Evolutionary conservation across 768 basidiomycete genomes (phyloP), one percentile per base, ranked within the genome.

Genomic region (Boletellus ananas): DNA sequence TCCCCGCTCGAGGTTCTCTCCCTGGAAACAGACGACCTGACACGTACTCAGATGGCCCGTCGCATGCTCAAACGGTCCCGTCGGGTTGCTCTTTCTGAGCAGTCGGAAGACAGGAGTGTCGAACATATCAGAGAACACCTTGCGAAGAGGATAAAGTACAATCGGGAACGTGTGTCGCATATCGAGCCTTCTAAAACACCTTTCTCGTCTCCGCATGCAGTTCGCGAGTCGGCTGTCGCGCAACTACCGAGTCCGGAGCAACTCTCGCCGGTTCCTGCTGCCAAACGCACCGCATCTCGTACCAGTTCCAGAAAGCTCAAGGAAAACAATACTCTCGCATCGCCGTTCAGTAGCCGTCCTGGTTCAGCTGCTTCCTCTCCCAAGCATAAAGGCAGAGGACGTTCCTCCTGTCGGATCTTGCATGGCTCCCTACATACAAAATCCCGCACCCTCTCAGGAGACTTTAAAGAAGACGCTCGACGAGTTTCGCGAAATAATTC

Each of bases 61-160:
- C 69, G 76, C 23, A 75, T 77, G 70, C 72, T 75, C 56, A 79
- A 79, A 56, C 69, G 77, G 14, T 73, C 75, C 11, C 74, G 76
- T 50, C 68, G 70, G n/a, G 64, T 61, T 13, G 55, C 62, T 11
- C 57, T 62, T 38, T 51, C 58, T 14, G 63, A 57, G 17, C 55
- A 59, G 43, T 23, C 41, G 11, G 57, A 54, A 17, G 66, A 64
- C 36, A 51, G 42, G 43, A 60, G 67, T 38, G 34, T 53, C 21
- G 58, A 57, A 13, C 50, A 45, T 6, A 25, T 50, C 21, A 43
- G 61, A 8, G 62, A 64, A 2, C 65, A 63, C 43, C 56, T 62
- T 1, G 47, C 60, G 17, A 78, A 77, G 58, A 67, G 66, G 50
- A 56, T 63, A 27, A 74, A 67, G 43, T 57, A 50, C 17, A 46